Base-by-base conservation (phyloP, 2,329 filamentous ascomycete species). In the Intubia oerlemansii region DNA sequence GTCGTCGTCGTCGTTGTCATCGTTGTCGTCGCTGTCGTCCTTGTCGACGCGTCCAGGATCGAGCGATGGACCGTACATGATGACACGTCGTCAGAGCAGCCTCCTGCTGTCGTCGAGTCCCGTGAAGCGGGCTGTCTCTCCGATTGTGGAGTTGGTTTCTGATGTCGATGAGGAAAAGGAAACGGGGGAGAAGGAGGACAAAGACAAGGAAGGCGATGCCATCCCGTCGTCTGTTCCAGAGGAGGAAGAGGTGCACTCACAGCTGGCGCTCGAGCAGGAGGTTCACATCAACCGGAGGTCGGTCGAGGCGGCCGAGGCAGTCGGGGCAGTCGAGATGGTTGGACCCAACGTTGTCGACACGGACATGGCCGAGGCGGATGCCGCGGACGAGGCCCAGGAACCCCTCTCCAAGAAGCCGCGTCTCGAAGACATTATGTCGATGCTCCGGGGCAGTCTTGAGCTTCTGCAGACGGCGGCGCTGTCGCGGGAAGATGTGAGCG, bases 401-500 rank as follows among this genome's bases (percentile, higher is more conserved):
- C 28, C 23, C 17, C 21, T 25, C 10, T 26, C 27, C n/a, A 36
- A 40, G 28, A 51, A 34, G 43, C 49, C 22, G 45, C 53, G 16
- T 45, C 55, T 36, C 42, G 46, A 51, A 35, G 53, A 49, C 38
- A 68, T 77, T 34, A 53, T 70, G 35, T 47, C 47, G 34, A 53
- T 59, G 21, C 56, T 75, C 24, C 57, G 51, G 35, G 53, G 51
- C 13, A 54, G 75, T 1, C 47, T 88, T 15, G 54, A 57, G 13
- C 59, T 68, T 36, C 54, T 82, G 33, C 62, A 59, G 30, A 52
- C 51, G 17, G 56, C 69, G 14, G 55, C 62, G 11, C 49, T 90
- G 24, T 67, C 67, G 11, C 59, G 66, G 9, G 56, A 64, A 9
- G 69, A 79, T 35, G 65, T 81, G 30, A 61, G 70, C 34, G 60